phyloP scores from a whole-genome alignment of 2,329 filamentous ascomycete genomes.

The Colletotrichum abscissum region DNA sequence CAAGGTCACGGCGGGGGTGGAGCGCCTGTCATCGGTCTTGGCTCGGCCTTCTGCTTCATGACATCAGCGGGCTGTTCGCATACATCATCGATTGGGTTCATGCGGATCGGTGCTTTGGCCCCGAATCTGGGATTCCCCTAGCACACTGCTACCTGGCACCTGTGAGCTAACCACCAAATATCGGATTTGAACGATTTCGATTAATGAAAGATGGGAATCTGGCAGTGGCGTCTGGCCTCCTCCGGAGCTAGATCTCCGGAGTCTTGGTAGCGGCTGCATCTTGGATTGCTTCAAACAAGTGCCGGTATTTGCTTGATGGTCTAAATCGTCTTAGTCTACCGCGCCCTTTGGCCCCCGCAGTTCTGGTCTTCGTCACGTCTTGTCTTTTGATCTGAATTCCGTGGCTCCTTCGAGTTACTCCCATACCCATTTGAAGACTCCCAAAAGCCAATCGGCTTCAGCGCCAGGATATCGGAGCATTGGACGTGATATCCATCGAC shows the following conservation, averaged over 20 bases:
- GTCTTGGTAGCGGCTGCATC: not conserved
- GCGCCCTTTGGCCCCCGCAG: not conserved
- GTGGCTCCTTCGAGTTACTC: not conserved
- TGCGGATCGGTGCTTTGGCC: slow-evolving; percentile 18
- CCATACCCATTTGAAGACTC: not conserved
- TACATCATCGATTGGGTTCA: slow-evolving; percentile 1
- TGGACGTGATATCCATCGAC: not conserved
- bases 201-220: not conserved
- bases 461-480: not conserved
- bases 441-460: not conserved
- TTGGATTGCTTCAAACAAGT: not conserved
- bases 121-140: not conserved
- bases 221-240: not conserved
- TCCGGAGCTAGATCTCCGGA: not conserved
- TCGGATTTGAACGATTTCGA: not conserved
- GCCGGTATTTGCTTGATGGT: not conserved
- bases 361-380: not conserved
- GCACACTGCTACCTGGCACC: not conserved
- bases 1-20: not conserved
- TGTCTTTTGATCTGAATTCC: not conserved
- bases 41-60: slow-evolving; percentile 10
- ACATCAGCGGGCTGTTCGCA: slow-evolving; percentile 21
- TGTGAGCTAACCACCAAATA: not conserved
- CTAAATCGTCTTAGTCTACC: not conserved
- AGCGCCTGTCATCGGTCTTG: slow-evolving; percentile 11